These are phyloP conservation scores for Botrytis galanthina DNA, from an alignment of 2,329 filamentous ascomycete species.

Conservation along the genomic window DNA sequence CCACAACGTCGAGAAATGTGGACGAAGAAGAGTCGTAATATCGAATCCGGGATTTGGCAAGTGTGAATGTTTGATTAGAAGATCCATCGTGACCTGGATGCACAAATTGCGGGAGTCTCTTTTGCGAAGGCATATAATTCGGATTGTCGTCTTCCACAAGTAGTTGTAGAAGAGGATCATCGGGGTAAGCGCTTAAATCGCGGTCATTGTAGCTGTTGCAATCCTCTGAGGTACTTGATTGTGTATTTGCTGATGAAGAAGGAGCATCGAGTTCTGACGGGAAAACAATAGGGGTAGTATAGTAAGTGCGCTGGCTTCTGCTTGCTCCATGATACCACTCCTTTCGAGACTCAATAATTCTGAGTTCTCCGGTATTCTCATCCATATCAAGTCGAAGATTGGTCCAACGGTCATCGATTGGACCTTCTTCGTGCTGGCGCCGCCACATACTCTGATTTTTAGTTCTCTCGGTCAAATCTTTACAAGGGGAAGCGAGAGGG, in stretches of 20 bases:
- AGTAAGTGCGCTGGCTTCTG: slow-evolving; percentile 63
- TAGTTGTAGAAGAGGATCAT: slow-evolving; percentile 32
- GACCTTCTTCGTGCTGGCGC: slow-evolving; percentile 65
- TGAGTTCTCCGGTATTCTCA: slow-evolving; percentile 55
- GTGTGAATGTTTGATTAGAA: slow-evolving; percentile 45
- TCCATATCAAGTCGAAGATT: slow-evolving; percentile 61
- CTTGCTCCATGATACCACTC: slow-evolving; percentile 62
- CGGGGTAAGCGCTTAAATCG: slow-evolving; percentile 26
- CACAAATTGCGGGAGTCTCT: slow-evolving; percentile 44
- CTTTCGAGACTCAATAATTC: slow-evolving; percentile 65
- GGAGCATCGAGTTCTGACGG: slow-evolving; percentile 24
- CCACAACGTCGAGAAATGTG: slow-evolving; percentile 59
- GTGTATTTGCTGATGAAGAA: not conserved
- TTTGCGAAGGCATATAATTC: slow-evolving; percentile 40
- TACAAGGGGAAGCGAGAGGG: slow-evolving; percentile 49
- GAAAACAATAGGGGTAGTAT: slow-evolving; percentile 55
- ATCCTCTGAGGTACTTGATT: not conserved
- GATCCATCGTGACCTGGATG: slow-evolving; percentile 50
- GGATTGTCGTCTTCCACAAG: slow-evolving; percentile 38
- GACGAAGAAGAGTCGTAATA: slow-evolving; percentile 53
- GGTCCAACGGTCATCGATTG: slow-evolving; percentile 73
- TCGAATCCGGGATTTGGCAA: slow-evolving; percentile 53
- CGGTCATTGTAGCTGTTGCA: not conserved
- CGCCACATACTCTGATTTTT: slow-evolving; percentile 57
- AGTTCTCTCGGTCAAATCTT: slow-evolving; percentile 43